Evolutionary conservation across 2,329 filamentous ascomycete genomes (phyloP), one percentile per base, ranked within the genome.

Genomic region (Xylariaceae sp.): DNA sequence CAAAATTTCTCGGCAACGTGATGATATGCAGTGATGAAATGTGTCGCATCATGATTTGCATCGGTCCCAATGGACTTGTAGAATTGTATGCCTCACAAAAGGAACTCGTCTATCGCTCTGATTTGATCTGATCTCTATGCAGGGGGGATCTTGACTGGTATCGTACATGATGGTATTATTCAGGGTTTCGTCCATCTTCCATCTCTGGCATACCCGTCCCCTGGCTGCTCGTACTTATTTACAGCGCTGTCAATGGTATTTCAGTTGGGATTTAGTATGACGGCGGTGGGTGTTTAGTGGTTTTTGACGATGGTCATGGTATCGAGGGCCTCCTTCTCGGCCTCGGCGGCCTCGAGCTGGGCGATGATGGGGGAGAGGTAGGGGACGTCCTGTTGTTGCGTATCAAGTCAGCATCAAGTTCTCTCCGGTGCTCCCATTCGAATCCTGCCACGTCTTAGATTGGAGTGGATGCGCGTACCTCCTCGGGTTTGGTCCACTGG

Each of bases 401-500:
- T 22, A 19, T 44, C 48, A 32, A 51, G 53, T 31, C 42, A 15
- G 35, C 15, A 27, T 15, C n/a, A n/a, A n/a, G n/a, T 31, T 45
- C n/a, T 17, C 17, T 27, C 43, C 27, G 18, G n/a, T 5, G 33
- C 30, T 11, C 45, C 31, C 42, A 15, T 18, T 14, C 12, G 11
- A 22, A n/a, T 31, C 18, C 15, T n/a, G 42, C 36, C 42, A 35
- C 42, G 5, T 27, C 41, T 14, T 30, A 30, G 27, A 40, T 31
- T 17, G 22, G 19, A 17, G 35, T 14, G 17, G 4, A 36, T 46
- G 31, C 15, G 47, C 68, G 64, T 66, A 78, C 76, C 61, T 78
- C 74, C 63, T 78, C 72, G 59, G 73, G 61, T 71, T 78, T 82
- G 61, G 77, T 82, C 80, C 80, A 83, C 67, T 83, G 69, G 32